Base-by-base conservation (phyloP, 2,329 filamentous ascomycete species). In the Fusarium hostae region DNA sequence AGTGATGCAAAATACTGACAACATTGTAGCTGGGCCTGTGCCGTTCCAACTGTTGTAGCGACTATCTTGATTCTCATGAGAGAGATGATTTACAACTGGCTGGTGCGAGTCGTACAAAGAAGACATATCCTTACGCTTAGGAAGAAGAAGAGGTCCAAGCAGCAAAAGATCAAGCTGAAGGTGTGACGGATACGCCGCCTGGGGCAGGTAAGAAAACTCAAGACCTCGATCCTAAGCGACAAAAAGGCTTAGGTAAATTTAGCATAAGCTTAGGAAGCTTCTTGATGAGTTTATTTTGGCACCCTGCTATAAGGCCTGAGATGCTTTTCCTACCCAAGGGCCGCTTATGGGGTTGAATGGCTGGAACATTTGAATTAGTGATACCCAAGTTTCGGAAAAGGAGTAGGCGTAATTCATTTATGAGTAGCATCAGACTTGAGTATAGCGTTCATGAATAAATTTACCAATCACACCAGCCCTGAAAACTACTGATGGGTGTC, bases 1-100 rank as follows among this genome's bases (percentile, higher is more conserved):
- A 28, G 22, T 28, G 16, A 34, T 52, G 20, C 10, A 4, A 30
- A 16, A 12, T 48, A 13, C 43, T 61, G 41, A 63, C 22, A 50
- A 24, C 6, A 28, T n/a, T n/a, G 54, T 37, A 88, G 92, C 80
- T 94, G 91, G 91, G 84, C 86, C 18, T 88, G 89, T 41, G 87
- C 88, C 1, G 82, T 85, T 0, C 88, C 88, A 0, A 86, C 88
- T 12, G 83, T 83, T 0, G 73, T 84, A 22, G 82, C 81, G 2
- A 89, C 86, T 0, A 81, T 86, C 11, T 24, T 88, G 6, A 78
- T 88, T 35, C 76, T 90, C 56, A 86, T 89, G 83, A 81, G 84
- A 50, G 85, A 86, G 13, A 82, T 82, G 72, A 85, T 89, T 22
- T 80, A 81, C 32, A 80, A 82, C 9, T 86, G 83, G 77, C 47